These are phyloP conservation scores for Microdochium paspali DNA, from an alignment of 2,329 filamentous ascomycete genomes.

Conservation along the genomic window DNA sequence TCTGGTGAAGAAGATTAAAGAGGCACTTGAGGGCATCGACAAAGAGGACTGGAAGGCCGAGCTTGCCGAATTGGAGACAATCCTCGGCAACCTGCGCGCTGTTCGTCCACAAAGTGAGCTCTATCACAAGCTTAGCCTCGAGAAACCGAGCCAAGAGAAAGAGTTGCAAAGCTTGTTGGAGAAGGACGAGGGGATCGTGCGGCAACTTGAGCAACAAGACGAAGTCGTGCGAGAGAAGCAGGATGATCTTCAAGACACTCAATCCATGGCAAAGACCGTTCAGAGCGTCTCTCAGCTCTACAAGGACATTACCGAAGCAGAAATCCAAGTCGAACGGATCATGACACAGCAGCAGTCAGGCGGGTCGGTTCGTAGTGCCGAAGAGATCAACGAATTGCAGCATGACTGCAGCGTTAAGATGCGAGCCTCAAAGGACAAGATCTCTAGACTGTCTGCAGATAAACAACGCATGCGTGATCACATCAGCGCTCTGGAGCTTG, in stretches of 20 bases:
- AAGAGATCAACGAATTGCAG: slow-evolving; percentile 76
- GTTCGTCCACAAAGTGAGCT: slow-evolving; percentile 64
- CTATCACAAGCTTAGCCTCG: slow-evolving; percentile 59
- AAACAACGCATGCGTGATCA: slow-evolving; percentile 61
- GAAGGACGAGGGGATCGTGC: slow-evolving; percentile 51
- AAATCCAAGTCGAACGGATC: slow-evolving; percentile 66
- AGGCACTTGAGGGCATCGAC: slow-evolving; percentile 50
- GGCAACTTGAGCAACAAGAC: slow-evolving; percentile 59
- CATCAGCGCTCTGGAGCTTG: slow-evolving; percentile 64
- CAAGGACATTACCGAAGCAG: slow-evolving; percentile 61
- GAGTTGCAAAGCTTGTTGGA: slow-evolving; percentile 53
- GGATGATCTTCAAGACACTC: slow-evolving; percentile 60
- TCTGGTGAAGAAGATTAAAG: slow-evolving; percentile 58
- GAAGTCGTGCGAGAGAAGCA: slow-evolving; percentile 54
- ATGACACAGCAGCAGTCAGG: slow-evolving; percentile 65
- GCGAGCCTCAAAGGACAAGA: slow-evolving; percentile 50
- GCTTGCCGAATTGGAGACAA: slow-evolving; percentile 38
- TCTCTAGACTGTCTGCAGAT: slow-evolving; percentile 58
- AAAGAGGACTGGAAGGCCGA: slow-evolving; percentile 54
- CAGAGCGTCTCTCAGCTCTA: slow-evolving; percentile 64
- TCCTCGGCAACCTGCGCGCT: slow-evolving; percentile 49
- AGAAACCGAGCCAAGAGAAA: slow-evolving; percentile 60
- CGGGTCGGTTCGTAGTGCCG: slow-evolving; percentile 57
- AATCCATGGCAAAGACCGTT: slow-evolving; percentile 68
- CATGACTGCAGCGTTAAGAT: slow-evolving; percentile 58